phyloP scores from a whole-genome alignment of 2,329 filamentous ascomycete genomes.

The Tolypocladium capitatum region DNA sequence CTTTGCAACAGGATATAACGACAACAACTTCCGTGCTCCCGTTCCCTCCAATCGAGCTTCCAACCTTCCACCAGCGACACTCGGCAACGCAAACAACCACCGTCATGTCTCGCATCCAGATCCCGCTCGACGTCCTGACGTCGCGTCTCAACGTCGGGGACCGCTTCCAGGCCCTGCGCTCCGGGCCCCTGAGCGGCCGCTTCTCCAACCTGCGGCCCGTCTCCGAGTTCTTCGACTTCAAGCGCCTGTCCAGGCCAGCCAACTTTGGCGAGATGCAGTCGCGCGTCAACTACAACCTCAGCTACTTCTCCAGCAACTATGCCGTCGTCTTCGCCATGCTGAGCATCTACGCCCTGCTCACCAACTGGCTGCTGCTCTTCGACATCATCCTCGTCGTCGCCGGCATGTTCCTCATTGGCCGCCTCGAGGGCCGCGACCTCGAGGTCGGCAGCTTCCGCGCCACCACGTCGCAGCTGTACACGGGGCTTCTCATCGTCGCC shows the following conservation, averaged over 20 bases:
- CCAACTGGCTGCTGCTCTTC: slow-evolving; percentile 76
- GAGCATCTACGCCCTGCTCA: slow-evolving; percentile 86
- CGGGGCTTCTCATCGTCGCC: slow-evolving; percentile 66
- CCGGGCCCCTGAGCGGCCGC: slow-evolving; percentile 63
- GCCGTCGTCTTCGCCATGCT: slow-evolving; percentile 87
- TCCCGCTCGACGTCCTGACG: slow-evolving; percentile 82
- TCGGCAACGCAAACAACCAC: slow-evolving; percentile 3
- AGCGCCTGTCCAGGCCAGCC: slow-evolving; percentile 84
- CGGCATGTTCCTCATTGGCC: slow-evolving; percentile 85
- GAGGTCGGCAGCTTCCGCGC: slow-evolving; percentile 72
- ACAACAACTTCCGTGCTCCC: not conserved
- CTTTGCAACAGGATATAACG: not conserved
- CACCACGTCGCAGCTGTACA: slow-evolving; percentile 89
- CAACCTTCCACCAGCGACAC: not conserved
- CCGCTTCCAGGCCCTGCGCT: slow-evolving; percentile 72
- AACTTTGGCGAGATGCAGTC: slow-evolving; percentile 86
- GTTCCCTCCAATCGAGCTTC: not conserved
- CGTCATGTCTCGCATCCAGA: slow-evolving; percentile 74
- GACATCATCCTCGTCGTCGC: slow-evolving; percentile 78
- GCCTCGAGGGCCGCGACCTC: slow-evolving; percentile 77
- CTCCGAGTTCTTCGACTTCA: slow-evolving; percentile 89
- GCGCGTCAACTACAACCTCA: slow-evolving; percentile 91
- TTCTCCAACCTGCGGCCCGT: slow-evolving; percentile 89
- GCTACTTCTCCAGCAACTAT: slow-evolving; percentile 98
- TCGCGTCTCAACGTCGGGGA: slow-evolving; percentile 78